phyloP scores from a whole-genome alignment of 1,284 basidiomycete genomes.

The Rhodotorula sp. region DNA sequence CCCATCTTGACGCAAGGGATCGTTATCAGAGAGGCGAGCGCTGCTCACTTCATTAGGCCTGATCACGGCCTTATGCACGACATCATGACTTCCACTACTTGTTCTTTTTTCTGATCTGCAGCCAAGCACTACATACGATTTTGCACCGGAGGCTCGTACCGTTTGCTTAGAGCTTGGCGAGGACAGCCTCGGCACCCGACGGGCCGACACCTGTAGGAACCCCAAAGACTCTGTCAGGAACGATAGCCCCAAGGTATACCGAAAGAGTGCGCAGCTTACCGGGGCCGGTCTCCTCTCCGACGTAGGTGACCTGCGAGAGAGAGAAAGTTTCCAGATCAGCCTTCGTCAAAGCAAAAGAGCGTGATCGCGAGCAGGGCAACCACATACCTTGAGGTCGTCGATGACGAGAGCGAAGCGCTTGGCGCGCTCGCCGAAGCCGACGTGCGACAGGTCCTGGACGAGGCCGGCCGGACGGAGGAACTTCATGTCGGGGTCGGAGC shows the following conservation, averaged over 20 bases:
- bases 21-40: no score
- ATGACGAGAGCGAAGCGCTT: constrained; percentile 68
- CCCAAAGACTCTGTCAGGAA: background rate
- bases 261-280: constrained; percentile 28
- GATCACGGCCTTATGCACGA: no score
- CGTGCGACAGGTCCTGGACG: constrained; percentile 59
- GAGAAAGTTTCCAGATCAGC: constrained; percentile 14
- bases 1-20: no score
- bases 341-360: constrained; percentile 7
- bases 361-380: background rate
- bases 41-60: no score
- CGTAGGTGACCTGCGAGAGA: constrained; percentile 56
- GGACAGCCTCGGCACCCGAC: constrained; percentile 66
- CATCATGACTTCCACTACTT: no score
- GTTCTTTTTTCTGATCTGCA: no score
- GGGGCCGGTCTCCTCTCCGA: constrained; percentile 56
- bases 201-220: constrained; percentile 54
- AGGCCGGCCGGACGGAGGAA: constrained; percentile 68
- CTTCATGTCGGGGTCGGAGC: constrained; percentile 64
- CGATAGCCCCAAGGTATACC: no score
- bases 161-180: constrained; percentile 56
- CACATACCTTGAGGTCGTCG: constrained; percentile 61
- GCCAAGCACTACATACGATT: background rate
- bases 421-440: constrained; percentile 64
- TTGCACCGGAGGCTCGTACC: background rate